Percentiles rank a stretch among this genome's conserved stretches.
These are phyloP conservation scores for Chaetomium tenue DNA, from an alignment of 495 filamentous ascomycete species.

Conservation along the genomic window DNA sequence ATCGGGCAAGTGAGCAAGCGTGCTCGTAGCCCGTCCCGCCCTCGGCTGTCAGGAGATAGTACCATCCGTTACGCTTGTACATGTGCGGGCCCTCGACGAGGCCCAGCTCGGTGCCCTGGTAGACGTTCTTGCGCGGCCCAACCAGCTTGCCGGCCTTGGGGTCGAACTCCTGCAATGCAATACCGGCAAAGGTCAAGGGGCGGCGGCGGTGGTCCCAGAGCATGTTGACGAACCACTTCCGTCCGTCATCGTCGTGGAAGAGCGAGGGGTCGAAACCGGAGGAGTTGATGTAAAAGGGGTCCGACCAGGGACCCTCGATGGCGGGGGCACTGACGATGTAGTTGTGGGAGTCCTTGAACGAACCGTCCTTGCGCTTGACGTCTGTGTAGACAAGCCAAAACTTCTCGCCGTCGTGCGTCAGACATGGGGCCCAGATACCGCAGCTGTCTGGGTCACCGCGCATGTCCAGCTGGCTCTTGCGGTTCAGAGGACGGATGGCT, in stretches of 20 bases:
- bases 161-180: slow-evolving; percentile 53
- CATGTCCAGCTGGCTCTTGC: slow-evolving; percentile 61
- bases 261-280: slow-evolving; percentile 59
- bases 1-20: slow-evolving; percentile 52
- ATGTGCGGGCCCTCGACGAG: slow-evolving; percentile 64
- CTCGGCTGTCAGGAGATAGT: slow-evolving; percentile 67
- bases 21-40: slow-evolving; percentile 62
- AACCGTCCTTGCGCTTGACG: slow-evolving; percentile 57
- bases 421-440: slow-evolving; percentile 63
- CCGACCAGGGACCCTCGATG: slow-evolving; percentile 56
- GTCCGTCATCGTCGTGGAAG: slow-evolving; percentile 58
- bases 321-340: slow-evolving; percentile 50
- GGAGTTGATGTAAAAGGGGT: slow-evolving; percentile 54
- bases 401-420: slow-evolving; percentile 55
- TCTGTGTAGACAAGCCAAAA: slow-evolving; percentile 60
- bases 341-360: slow-evolving; percentile 56
- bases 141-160: slow-evolving; percentile 43
- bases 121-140: slow-evolving; percentile 53
- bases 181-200: slow-evolving; percentile 46
- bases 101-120: slow-evolving; percentile 52
- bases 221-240: slow-evolving; percentile 58
- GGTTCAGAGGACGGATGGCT: slow-evolving; percentile 57
- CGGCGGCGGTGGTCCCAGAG: slow-evolving; percentile 52
- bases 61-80: slow-evolving; percentile 62
- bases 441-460: slow-evolving; percentile 57